Base-by-base conservation (phyloP, 2,329 filamentous ascomycete genomes). In the Metarhizium humberi region DNA sequence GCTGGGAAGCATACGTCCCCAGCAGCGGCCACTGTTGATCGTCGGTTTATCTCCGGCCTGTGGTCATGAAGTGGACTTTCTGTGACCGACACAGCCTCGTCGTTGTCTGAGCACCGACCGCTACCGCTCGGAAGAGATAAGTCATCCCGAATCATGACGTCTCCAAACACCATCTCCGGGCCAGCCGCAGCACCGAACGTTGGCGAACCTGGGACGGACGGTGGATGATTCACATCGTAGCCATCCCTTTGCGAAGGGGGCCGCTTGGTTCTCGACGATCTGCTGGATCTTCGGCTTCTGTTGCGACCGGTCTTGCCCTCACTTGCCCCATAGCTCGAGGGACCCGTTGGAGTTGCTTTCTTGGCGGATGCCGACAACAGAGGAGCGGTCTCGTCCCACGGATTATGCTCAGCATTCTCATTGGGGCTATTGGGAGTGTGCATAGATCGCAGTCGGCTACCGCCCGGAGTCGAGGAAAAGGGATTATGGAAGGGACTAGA, bases 1-100 rank as follows among this genome's bases (percentile, higher is more conserved):
- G 88, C 84, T 0, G 92, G 92, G 64, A 96, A 96, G 73, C 94
- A 96, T 0, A 97, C 92, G 71, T 97, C 94, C 60, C 88, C 88
- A 63, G 94, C 84, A 0, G 85, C 88, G 11, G 85, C 78, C 13
- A 86, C 69, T 13, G 79, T 77, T 60, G 84, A 78, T 42, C 86
- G 78, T 51, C 67, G 62, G 6, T 58, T 58, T 18, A 62, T 53
- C 11, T 69, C 65, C 3, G 67, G 60, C 20, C 69, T 64, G 32
- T 62, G 66, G 32, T 68, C 66, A 20, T 64, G 59, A 20, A 61
- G 54, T 3, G 53, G 55, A 5, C 57, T 61, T 7, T 61, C 67
- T 4, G 61, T 55, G 7, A 69, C 68, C 6, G 70, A 70, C 13
- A 63, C 56, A 7, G 65, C 63, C n/a, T 71, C 68, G 25, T 72